Base-by-base conservation (phyloP, 106 monocot species). In the Dioscorea alata region DNA sequence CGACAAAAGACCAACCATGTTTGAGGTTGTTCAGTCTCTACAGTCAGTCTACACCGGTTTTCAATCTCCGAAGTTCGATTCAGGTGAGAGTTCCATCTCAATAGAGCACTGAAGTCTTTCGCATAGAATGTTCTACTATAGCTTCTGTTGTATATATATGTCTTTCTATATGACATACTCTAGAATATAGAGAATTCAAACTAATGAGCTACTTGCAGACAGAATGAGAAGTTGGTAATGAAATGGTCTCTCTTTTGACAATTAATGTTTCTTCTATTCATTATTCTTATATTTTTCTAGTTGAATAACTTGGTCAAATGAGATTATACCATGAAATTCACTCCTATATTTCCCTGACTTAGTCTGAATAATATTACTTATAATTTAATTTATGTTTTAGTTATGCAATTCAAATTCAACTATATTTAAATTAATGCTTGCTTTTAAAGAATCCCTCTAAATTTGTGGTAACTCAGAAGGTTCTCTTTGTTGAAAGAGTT, bases 1-100 rank as follows among this genome's bases (percentile, higher is more conserved):
- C 10, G 86, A 90, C 34, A 82, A 84, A 50, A 81, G 90, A 61
- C 90, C 86, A 3, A 54, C 60, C 19, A 90, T 86, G 78, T 53
- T 54, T 56, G 90, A 86, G 68, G 83, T 84, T 28, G 76, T 81
- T 14, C 69, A 81, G 59, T 73, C 76, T 21, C 68, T 90, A 60
- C 83, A 84, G 59, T 73, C 66, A 4, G 77, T 85, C 23, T 33
- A 66, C 0, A 59, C 21, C 4, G 17, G 42, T n/a, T 33, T 54
- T 17, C 57, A 23, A 6, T 52, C 50, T 12, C 63, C 25, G 25
- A 51, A 20, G 9, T 13, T 78, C 18, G 33, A 28, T 21, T 72
- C 60, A 24, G 66, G 50, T 54, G 66, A 61, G 48, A 23, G 5
- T 28, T 52, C 59, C n/a, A 34, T 66, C 8, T 42, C 64, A 2